A percentile compares a stretch with the other conserved stretches of the same genome.
phyloP scores from a whole-genome alignment of 805 yeast genomes.

The Blastobotrys muscicola region DNA sequence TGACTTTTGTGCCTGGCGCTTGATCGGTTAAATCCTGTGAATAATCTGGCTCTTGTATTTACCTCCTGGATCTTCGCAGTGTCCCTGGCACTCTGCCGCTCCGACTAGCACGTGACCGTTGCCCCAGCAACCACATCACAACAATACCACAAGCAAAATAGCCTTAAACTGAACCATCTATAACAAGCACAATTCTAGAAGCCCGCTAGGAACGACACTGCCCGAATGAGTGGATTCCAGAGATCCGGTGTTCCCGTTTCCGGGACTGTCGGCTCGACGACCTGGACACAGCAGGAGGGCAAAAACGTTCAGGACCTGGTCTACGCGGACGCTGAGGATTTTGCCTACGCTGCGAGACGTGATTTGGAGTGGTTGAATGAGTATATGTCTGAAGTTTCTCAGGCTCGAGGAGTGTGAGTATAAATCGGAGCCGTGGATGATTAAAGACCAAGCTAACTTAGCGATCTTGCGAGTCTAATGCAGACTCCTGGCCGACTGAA shows the following conservation, averaged over 20 bases:
- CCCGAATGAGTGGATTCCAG: background rate
- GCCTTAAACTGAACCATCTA: background rate
- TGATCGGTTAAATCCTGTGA: too few relatives aligned
- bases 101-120: too few relatives aligned
- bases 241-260: too few relatives aligned
- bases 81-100: background rate
- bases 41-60: too few relatives aligned
- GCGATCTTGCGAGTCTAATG: conserved; percentile 13
- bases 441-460: background rate
- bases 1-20: too few relatives aligned
- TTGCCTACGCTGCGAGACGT: conserved; percentile 32
- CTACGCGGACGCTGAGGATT: conserved; percentile 30
- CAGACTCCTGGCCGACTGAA: conserved; percentile 21
- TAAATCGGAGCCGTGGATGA: conserved; percentile 21
- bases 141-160: background rate
- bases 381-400: conserved; percentile 28
- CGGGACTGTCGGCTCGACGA: conserved; percentile 35
- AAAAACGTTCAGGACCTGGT: conserved; percentile 32
- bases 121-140: background rate
- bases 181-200: background rate
- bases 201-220: background rate
- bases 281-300: conserved; percentile 41
- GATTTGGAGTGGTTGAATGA: conserved; percentile 36
- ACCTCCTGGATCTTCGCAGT: too few relatives aligned
- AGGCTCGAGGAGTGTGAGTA: conserved; percentile 8